Evolutionary conservation across 345 rosid species (phyloP).

Genomic region (Boechera stricta): DNA sequence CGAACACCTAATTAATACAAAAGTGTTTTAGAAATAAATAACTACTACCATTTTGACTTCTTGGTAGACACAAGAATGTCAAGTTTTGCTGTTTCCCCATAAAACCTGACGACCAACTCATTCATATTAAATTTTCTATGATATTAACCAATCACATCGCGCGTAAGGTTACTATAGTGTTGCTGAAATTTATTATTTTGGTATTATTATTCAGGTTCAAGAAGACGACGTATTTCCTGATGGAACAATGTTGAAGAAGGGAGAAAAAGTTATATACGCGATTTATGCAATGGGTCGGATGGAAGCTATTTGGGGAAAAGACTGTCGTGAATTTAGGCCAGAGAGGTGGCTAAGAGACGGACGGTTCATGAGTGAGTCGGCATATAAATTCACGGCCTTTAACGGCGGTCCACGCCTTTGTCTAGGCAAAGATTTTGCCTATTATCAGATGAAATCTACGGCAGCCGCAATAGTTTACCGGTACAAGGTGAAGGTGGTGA

Average conservation of each 20-base stretch:
- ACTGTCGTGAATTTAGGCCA: conserved; percentile 80
- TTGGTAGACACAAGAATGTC: conserved; percentile 38
- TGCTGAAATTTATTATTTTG: background rate
- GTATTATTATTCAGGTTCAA: conserved; percentile 52
- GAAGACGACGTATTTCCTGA: conserved; percentile 89
- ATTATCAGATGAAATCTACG: conserved; percentile 83
- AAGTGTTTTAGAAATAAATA: background rate
- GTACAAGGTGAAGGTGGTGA: conserved; percentile 61
- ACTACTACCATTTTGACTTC: conserved; percentile 17
- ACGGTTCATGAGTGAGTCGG: conserved; percentile 79
- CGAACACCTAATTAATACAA: conserved; percentile 27
- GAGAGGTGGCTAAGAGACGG: conserved; percentile 93
- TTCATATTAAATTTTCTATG: conserved; percentile 11
- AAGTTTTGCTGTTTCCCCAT: conserved; percentile 27
- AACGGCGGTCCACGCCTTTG: conserved; percentile 95
- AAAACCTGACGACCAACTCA: conserved; percentile 30
- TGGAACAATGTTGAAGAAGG: conserved; percentile 81
- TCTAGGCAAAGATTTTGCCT: conserved; percentile 92
- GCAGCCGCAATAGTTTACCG: conserved; percentile 78
- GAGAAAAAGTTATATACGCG: conserved; percentile 87
- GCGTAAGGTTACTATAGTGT: background rate
- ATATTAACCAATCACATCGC: conserved; percentile 5
- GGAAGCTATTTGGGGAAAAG: conserved; percentile 93
- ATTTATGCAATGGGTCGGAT: conserved; percentile 94
- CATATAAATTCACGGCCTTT: conserved; percentile 91